Evolutionary conservation across 805 yeast species (phyloP), one percentile per base, ranked within the genome.

Genomic region (Candida schatavii): DNA sequence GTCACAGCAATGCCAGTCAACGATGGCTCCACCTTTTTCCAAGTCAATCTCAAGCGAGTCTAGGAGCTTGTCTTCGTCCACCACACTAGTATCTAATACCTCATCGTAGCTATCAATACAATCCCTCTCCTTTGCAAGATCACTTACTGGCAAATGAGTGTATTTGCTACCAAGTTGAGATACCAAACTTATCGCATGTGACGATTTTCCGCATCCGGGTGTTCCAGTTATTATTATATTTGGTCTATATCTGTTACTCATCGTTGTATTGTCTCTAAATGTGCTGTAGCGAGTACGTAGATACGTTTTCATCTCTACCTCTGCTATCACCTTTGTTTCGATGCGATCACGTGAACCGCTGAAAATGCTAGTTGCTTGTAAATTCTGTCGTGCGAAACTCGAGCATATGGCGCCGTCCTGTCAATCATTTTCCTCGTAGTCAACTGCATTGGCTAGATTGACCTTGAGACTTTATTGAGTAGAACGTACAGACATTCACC

Each of bases 1-100:
- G 56, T 93, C 99, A 64, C 96, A 88, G 35, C 91, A 93, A 60
- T 93, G 99, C 99, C 99, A 93, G 62, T 93, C 99, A 10, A 93
- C 74, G 6, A 93, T 70, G n/a, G 75, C 72, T 1, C 95, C 96
- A n/a, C 99, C 99, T 48, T 79, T 70, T 40, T 83, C 84, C 37
- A 90, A 69, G 30, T 83, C 76, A 5, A 83, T 82, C 60, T 90
- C 97, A 38, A 93, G 63, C 19, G 78, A 78, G 59, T 93, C 98
- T 44, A 89, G 64, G 11, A 91, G 69, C 57, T 80, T 83, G 56
- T 93, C 98, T 55, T 91, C 99, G 64, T 93, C 97, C 4, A 91
- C 97, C 31, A 91, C 87, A 38, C 83, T 78, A 2, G 95, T 80
- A 54, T 91, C 88, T 57, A 96, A 77, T 46, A 71, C 85, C 50